Evolutionary conservation across 208 protist species (phyloP).

Genomic region (Trypanosoma conorhini): DNA sequence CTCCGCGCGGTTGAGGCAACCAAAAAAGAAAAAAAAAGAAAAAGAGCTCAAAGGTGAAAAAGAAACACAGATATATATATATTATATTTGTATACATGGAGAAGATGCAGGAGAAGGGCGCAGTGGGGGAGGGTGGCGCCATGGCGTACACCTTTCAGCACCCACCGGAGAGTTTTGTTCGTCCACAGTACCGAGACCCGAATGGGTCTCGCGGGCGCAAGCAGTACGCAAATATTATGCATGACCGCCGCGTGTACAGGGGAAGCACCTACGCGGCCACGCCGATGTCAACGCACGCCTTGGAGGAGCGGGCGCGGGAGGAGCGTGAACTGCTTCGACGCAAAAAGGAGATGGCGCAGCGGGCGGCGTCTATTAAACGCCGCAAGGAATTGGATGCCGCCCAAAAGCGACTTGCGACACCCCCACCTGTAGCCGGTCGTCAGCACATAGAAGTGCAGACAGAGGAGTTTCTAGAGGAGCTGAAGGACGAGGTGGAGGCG

Average conservation of each 20-base stretch:
- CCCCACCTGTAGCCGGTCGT: slow-evolving; percentile 88
- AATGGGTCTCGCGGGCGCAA: slow-evolving; percentile 33
- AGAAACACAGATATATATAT: slow-evolving; percentile 1
- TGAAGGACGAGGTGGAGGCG: slow-evolving; percentile 87
- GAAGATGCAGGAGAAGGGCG: slow-evolving; percentile 41
- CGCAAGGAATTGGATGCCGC: slow-evolving; percentile 63
- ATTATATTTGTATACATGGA: slow-evolving; percentile 15
- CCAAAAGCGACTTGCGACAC: slow-evolving; percentile 65
- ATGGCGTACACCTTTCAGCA: slow-evolving; percentile 92
- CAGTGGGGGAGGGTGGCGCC: slow-evolving; percentile 29
- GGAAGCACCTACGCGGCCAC: slow-evolving; percentile 95
- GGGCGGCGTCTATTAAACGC: slow-evolving; percentile 62
- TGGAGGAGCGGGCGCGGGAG: slow-evolving; percentile 66
- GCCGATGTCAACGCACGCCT: slow-evolving; percentile 76
- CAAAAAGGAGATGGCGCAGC: slow-evolving; percentile 66
- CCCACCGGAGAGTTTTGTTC: slow-evolving; percentile 76
- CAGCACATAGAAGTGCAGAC: slow-evolving; percentile 96
- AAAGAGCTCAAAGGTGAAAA: not conserved
- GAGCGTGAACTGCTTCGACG: slow-evolving; percentile 63
- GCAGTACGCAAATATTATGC: slow-evolving; percentile 94
- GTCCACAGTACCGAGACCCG: slow-evolving; percentile 86
- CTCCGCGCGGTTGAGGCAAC: not conserved
- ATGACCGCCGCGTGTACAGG: slow-evolving; percentile 94
- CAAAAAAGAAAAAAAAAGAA: not conserved
- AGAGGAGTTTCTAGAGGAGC: slow-evolving; percentile 96